Evolutionary conservation across 2,329 filamentous ascomycete species (phyloP), one percentile per base, ranked within the genome.

Genomic region (Penicillium sp.): DNA sequence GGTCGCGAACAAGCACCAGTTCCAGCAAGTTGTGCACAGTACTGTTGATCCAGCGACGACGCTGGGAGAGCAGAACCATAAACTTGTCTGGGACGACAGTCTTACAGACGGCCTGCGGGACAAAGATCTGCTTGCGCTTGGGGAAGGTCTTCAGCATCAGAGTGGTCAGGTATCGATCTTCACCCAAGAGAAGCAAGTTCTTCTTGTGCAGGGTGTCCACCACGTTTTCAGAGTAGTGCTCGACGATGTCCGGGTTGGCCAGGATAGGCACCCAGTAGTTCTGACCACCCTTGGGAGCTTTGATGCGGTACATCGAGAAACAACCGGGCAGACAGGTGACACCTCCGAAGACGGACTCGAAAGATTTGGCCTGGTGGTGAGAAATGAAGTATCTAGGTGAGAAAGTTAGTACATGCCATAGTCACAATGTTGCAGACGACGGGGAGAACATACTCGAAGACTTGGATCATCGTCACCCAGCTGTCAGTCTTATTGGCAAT

Each of bases 251-350:
- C 2, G 96, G 96, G 75, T 99, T 99, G 68, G 95, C 95, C 64
- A 99, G 85, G 70, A 99, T 98, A 7, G 95, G 95, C 24, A 99
- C 95, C 95, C 95, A 99, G 80, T 98, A 99, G 81, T 99, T 98
- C 75, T 98, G 92, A 27, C 90, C 94, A 65, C 95, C 95, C 81
- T 99, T 99, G 60, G 95, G 96, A 33, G 95, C 91, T 80, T 99
- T 99, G 85, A 99, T 98, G 71, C 95, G 91, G 82, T 99, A 99
- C 96, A 99, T 99, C 84, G 92, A 97, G 87, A 99, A 99, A 83
- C 95, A 99, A 65, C 95, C 95, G 16, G 95, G 95, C 68, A 99
- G 83, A 83, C 95, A 99, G 64, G 95, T 99, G 61, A 99, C 95
- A 89, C 95, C 95, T 79, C 95, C 95, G 77, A 99, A 99, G 66